Conservation (phyloP, 805 yeast species). For the Zygotorulaspora danielsina region DNA sequence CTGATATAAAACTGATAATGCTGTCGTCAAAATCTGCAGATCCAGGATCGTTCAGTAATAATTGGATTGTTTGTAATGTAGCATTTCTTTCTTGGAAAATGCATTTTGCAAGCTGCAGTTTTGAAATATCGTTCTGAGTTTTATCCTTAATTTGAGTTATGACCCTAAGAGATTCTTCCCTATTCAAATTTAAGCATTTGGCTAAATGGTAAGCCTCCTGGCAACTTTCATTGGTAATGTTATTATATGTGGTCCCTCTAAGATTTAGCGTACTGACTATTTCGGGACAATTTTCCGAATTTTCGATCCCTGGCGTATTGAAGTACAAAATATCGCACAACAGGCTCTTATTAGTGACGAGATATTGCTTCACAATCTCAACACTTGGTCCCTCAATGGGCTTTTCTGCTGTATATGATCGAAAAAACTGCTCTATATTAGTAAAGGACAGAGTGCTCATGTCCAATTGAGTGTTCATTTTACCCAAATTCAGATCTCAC, state of each 20-base stretch:
- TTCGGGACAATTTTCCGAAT: neutral
- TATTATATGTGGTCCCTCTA: conserved; percentile 40
- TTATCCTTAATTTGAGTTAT: conserved; percentile 39
- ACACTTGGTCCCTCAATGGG: conserved; percentile 13
- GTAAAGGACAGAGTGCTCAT: conserved; percentile 15
- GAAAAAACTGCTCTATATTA: conserved; percentile 20
- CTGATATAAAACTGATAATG: conserved; percentile 19
- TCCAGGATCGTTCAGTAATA: conserved; percentile 26
- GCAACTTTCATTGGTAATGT: conserved; percentile 36
- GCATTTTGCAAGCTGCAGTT: conserved; percentile 36
- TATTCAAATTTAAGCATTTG: conserved; percentile 38
- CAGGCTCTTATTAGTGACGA: conserved; percentile 13
- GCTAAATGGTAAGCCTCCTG: conserved; percentile 42
- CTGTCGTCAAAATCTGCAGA: conserved; percentile 24
- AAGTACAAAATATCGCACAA: conserved; percentile 14
- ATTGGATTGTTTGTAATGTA: conserved; percentile 41
- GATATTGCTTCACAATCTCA: conserved; percentile 16
- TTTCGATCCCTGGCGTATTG: conserved; percentile 4
- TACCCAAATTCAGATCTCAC: neutral
- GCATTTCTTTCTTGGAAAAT: conserved; percentile 50
- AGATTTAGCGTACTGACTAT: conserved; percentile 29
- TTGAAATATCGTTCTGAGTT: conserved; percentile 33
- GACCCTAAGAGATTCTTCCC: conserved; percentile 47
- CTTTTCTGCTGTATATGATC: conserved; percentile 11
- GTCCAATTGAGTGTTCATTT: conserved; percentile 12